phyloP scores from a whole-genome alignment of 257 asterid genomes.

The Cynanchum wilfordii region DNA sequence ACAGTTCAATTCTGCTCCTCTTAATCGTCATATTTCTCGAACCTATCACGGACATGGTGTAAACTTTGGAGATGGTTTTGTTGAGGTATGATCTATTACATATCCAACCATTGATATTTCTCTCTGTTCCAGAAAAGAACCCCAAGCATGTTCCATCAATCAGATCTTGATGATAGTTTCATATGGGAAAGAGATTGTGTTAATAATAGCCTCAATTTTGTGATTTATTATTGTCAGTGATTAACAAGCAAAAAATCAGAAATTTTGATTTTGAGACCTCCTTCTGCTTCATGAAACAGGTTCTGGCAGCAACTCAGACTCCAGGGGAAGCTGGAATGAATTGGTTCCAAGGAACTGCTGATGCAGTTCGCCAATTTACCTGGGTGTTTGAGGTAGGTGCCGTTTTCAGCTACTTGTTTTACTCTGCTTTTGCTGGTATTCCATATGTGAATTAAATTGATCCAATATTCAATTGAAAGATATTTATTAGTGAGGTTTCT shows the following conservation, averaged over 20 bases:
- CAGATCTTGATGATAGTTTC: background rate
- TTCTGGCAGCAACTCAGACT: slow-evolving; percentile 94
- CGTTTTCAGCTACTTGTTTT: slow-evolving; percentile 2
- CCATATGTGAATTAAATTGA: background rate
- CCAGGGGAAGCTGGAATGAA: slow-evolving; percentile 76
- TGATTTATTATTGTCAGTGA: background rate
- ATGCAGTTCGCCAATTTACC: slow-evolving; percentile 85
- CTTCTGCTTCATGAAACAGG: slow-evolving; percentile 34
- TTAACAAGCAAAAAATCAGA: background rate
- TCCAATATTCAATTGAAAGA: background rate
- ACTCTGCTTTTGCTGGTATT: background rate
- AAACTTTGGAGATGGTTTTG: slow-evolving; percentile 86
- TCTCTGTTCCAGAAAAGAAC: background rate
- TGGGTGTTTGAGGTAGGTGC: slow-evolving; percentile 87
- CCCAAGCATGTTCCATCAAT: background rate
- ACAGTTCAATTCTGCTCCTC: slow-evolving; percentile 90
- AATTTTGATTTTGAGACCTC: background rate
- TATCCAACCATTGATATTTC: background rate
- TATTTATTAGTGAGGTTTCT: background rate
- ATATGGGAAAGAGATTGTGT: background rate
- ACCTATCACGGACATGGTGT: slow-evolving; percentile 89
- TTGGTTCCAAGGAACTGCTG: slow-evolving; percentile 98
- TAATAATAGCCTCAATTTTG: background rate
- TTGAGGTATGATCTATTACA: slow-evolving; percentile 53
- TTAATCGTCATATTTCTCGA: slow-evolving; percentile 86